Conservation (phyloP, 345 rosid genomes). For the rapeseed (Brassica napus) region Da-Ae NC_063450.1:496001-496500, state of each 20-base stretch:
- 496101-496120: not conserved
- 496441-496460: too few species aligned
- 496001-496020: too few species aligned
- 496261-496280: conserved; percentile 71
- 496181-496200: conserved; percentile 66
- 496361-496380: too few species aligned
- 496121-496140: not conserved
- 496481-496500: too few species aligned
- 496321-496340: not conserved
- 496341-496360: not conserved
- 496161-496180: not conserved
- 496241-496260: conserved; percentile 96
- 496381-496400: too few species aligned
- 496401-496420: too few species aligned
- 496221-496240: conserved; percentile 94
- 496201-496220: conserved; percentile 82
- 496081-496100: conserved; percentile 5
- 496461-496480: too few species aligned
- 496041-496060: too few species aligned
- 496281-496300: conserved; percentile 12
- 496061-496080: not conserved
- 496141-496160: not conserved
- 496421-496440: too few species aligned
- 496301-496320: conserved; percentile 2
- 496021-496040: too few species aligned